Conservation (phyloP, 352 stramenopile genomes). For the Globisporangium rhizosaccharum region DNA sequence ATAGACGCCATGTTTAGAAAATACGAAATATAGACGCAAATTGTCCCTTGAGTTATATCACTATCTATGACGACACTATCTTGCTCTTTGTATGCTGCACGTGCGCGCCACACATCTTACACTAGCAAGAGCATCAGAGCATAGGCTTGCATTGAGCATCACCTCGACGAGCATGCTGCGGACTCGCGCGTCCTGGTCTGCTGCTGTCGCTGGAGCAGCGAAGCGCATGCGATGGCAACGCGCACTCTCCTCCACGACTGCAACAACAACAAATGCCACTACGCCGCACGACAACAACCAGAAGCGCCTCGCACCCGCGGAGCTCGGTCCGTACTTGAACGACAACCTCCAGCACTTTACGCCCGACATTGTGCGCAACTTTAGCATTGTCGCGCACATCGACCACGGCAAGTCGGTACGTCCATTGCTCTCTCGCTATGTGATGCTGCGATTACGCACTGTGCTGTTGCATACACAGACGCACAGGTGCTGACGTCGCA, state of each 20-base stretch:
- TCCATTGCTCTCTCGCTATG: constrained; percentile 4
- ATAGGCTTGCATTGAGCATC: too few species aligned
- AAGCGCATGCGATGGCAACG: neutral
- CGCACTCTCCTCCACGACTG: neutral
- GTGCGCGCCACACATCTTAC: too few species aligned
- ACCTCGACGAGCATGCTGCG: too few species aligned
- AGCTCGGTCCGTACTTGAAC: constrained; percentile 56
- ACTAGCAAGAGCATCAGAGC: too few species aligned
- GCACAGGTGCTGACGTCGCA: too few species aligned
- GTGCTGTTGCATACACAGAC: neutral
- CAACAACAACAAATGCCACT: neutral
- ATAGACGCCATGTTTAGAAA: too few species aligned
- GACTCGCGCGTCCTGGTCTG: too few species aligned
- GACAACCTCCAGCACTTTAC: constrained; percentile 51
- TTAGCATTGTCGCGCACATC: constrained; percentile 90
- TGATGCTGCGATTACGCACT: neutral
- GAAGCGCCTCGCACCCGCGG: constrained; percentile 34
- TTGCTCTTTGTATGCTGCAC: too few species aligned
- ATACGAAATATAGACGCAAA: too few species aligned
- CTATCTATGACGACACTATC: too few species aligned
- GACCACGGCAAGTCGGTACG: constrained; percentile 89
- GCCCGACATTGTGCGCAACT: constrained; percentile 85
- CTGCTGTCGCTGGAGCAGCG: too few species aligned
- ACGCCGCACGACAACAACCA: constrained; percentile 13
- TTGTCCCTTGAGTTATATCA: too few species aligned